Evolutionary conservation across 306 rosid species (phyloP).

Genomic region (Castanea sativa): DNA sequence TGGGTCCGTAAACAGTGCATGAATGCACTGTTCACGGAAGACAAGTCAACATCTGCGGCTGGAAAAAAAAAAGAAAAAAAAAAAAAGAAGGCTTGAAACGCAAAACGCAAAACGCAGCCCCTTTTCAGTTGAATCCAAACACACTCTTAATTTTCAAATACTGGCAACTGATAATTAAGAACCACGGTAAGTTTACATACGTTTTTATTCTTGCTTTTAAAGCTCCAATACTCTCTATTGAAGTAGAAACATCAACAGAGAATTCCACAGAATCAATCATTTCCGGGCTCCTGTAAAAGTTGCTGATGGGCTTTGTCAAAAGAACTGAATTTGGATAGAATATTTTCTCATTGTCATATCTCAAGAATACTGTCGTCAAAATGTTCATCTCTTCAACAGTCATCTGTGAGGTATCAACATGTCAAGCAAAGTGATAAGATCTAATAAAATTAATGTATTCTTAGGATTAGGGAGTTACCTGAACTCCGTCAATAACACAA

Average conservation of each 20-base stretch:
- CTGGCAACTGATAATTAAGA: not conserved
- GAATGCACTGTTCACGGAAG: too few species aligned
- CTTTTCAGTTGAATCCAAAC: too few species aligned
- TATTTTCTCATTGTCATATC: constrained; percentile 77
- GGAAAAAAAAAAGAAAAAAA: too few species aligned
- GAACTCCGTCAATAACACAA: constrained; percentile 83
- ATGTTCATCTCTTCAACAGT: constrained; percentile 92
- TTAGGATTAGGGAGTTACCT: constrained; percentile 44
- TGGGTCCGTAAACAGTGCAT: too few species aligned
- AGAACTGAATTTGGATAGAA: constrained; percentile 83
- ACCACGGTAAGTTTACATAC: constrained; percentile 34
- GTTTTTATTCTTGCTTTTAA: constrained; percentile 54
- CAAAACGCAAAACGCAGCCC: too few species aligned
- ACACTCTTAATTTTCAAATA: not conserved
- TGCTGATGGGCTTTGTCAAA: constrained; percentile 77
- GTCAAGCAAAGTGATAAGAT: constrained; percentile 14
- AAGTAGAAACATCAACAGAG: constrained; percentile 61
- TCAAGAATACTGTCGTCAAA: constrained; percentile 71
- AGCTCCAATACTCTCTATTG: constrained; percentile 65
- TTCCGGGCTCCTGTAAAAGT: constrained; percentile 85
- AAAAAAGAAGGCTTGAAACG: too few species aligned
- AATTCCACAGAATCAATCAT: constrained; percentile 76
- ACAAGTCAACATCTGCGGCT: too few species aligned
- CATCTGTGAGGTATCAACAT: constrained; percentile 47
- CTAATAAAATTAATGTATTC: not conserved